Conservation (phyloP, 192 early-diverging fungal species). For the Gaertneriomyces semiglobifer region DNA sequence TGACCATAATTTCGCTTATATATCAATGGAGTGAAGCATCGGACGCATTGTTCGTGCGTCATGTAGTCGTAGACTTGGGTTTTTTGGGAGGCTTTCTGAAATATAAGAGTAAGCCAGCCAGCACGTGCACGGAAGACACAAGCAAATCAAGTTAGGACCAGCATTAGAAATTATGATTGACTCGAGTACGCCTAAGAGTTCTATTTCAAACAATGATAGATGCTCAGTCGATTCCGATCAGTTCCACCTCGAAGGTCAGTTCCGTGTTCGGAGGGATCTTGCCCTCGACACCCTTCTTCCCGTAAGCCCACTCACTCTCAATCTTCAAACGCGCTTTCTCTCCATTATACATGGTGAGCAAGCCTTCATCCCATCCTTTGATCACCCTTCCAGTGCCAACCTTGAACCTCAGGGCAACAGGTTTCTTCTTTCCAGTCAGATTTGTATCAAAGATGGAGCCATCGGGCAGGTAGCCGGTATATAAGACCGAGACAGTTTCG, state of each 20-base stretch:
- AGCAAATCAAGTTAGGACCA: too few relatives aligned
- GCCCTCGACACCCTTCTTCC: conserved; percentile 51
- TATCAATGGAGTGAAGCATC: too few relatives aligned
- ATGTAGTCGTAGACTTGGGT: too few relatives aligned
- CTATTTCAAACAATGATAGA: too few relatives aligned
- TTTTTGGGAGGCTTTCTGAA: too few relatives aligned
- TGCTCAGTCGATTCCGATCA: conserved; percentile 45
- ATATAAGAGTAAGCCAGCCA: too few relatives aligned
- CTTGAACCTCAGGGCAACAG: conserved; percentile 64
- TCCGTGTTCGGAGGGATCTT: conserved; percentile 57
- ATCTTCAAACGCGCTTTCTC: conserved; percentile 62
- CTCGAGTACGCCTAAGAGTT: too few relatives aligned
- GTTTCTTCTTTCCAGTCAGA: conserved; percentile 58
- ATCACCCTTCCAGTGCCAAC: conserved; percentile 57
- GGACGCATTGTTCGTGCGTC: too few relatives aligned
- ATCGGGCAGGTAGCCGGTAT: conserved; percentile 68
- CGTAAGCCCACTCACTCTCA: conserved; percentile 60
- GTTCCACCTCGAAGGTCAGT: conserved; percentile 60
- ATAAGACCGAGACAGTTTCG: conserved; percentile 59
- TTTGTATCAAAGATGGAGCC: conserved; percentile 72
- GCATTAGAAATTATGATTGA: too few relatives aligned
- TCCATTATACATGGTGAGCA: conserved; percentile 56
- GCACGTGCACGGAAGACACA: too few relatives aligned
- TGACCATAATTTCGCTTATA: too few relatives aligned
- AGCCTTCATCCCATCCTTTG: conserved; percentile 61